A percentile compares a stretch with the other conserved stretches of the same genome.
Evolutionary conservation across 208 protist species (phyloP).

Genomic region (Histomonas meleagridis): DNA sequence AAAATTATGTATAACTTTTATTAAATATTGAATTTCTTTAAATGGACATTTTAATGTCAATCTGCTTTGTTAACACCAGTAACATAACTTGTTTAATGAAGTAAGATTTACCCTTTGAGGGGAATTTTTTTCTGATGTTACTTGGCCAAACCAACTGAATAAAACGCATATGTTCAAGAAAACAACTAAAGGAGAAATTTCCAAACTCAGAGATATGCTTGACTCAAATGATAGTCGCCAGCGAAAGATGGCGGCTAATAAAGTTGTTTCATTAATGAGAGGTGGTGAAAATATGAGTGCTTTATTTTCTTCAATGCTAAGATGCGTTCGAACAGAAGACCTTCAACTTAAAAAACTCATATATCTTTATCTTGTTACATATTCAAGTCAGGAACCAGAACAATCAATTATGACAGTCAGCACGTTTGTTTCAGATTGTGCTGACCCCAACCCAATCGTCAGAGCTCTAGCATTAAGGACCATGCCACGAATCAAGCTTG

Average conservation of each 20-base stretch:
- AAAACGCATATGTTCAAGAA: too few relatives aligned
- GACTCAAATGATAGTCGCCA: background rate
- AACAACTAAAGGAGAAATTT: background rate
- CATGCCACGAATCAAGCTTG: background rate
- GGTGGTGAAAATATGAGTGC: background rate
- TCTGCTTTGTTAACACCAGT: too few relatives aligned
- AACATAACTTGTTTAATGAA: too few relatives aligned
- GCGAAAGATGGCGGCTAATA: background rate
- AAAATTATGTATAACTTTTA: too few relatives aligned
- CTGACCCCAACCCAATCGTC: background rate
- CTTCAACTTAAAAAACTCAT: background rate
- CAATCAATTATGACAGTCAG: constrained; percentile 1
- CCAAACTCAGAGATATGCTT: background rate
- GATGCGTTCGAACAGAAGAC: background rate
- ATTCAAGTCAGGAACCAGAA: background rate
- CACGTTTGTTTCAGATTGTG: background rate
- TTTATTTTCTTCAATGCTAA: background rate
- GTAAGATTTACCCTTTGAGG: too few relatives aligned
- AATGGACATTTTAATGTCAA: too few relatives aligned
- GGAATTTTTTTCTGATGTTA: too few relatives aligned
- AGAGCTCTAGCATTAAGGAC: background rate
- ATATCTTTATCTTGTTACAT: background rate
- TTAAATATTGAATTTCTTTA: too few relatives aligned
- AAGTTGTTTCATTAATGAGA: background rate
- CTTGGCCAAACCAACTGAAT: too few relatives aligned